phyloP scores from a whole-genome alignment of 768 basidiomycete species.

The Pisolithus sp. region DNA sequence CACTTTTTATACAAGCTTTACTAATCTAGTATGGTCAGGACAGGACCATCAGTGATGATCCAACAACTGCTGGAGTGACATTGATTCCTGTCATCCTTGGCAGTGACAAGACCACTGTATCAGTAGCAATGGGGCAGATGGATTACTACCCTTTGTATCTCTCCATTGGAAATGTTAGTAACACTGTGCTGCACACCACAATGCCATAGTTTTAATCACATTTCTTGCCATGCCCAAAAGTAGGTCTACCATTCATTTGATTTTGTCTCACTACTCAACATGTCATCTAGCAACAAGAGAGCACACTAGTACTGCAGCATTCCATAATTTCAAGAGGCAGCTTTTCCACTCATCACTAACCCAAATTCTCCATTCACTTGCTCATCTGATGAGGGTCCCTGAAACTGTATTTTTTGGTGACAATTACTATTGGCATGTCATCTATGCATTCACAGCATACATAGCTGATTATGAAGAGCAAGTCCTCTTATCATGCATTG shows the following conservation, averaged over 20 bases:
- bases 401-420: slow-evolving; percentile 11
- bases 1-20: not conserved
- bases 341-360: slow-evolving; percentile 16
- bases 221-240: slow-evolving; percentile 29
- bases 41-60: slow-evolving; percentile 6
- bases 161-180: slow-evolving; percentile 6
- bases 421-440: slow-evolving; percentile 9
- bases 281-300: not conserved
- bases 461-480: slow-evolving; percentile 20
- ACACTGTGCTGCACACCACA: slow-evolving; percentile 1
- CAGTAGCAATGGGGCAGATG: slow-evolving; percentile 2
- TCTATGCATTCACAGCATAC: slow-evolving; percentile 17
- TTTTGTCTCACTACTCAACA: not conserved
- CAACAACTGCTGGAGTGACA: slow-evolving; percentile 18
- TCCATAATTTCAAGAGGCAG: slow-evolving; percentile 15
- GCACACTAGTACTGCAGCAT: slow-evolving; percentile 1
- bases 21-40: slow-evolving; percentile 1
- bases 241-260: slow-evolving; percentile 5
- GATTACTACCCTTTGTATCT: slow-evolving; percentile 8
- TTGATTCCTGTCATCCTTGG: slow-evolving; percentile 8
- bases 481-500: slow-evolving; percentile 10
- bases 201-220: slow-evolving; percentile 12
- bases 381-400: slow-evolving; percentile 10
- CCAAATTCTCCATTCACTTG: slow-evolving; percentile 8
- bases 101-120: slow-evolving; percentile 6